Evolutionary conservation across 2,329 filamentous ascomycete species (phyloP), one percentile per base, ranked within the genome.

Genomic region (Mariannaea elegans): DNA sequence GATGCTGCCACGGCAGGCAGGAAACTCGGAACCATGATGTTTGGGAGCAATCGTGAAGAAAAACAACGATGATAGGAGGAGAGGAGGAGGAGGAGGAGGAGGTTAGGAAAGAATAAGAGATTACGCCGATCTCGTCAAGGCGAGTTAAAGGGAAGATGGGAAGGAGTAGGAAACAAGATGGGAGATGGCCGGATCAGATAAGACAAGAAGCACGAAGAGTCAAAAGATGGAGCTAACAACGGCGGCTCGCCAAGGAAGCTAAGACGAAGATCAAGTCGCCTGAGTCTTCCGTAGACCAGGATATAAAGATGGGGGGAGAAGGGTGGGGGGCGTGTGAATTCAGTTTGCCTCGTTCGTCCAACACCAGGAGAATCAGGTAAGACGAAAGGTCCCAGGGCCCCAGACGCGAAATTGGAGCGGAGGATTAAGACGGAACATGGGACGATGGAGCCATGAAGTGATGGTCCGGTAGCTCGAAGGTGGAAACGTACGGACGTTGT

Each of bases 11-110:
- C 59, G 6, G 36, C 36, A 16, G 63, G 52, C 14, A 64, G 32
- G 27, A 49, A 27, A 32, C 52, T 65, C 32, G 56, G 31, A 41
- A 65, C 51, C 69, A 71, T 71, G 41, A 42, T 58, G 57, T 19
- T 44, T 18, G 13, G 21, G 41, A 19, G 56, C 14, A 46, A 48
- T 51, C 16, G 32, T 12, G 29, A 32, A 24, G n/a, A 16, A 51
- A 16, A 51, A 27, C 21, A 31, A 42, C 8, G 27, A 44, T 48
- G 5, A 29, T 3, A 13, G 32, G 18, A 27, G 4, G 18, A 19
- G 23, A 39, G 8, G 27, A 44, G 51, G 3, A 31, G 6, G 8
- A 42, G 24, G 45, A 21, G 23, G 2, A 9, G 44, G 13, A 51
- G 45, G 36, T 5, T 18, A 16, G 14, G 34, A 44, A 31, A 27